Evolutionary conservation across 768 basidiomycete species (phyloP).

Genomic region (Russula lepida): DNA sequence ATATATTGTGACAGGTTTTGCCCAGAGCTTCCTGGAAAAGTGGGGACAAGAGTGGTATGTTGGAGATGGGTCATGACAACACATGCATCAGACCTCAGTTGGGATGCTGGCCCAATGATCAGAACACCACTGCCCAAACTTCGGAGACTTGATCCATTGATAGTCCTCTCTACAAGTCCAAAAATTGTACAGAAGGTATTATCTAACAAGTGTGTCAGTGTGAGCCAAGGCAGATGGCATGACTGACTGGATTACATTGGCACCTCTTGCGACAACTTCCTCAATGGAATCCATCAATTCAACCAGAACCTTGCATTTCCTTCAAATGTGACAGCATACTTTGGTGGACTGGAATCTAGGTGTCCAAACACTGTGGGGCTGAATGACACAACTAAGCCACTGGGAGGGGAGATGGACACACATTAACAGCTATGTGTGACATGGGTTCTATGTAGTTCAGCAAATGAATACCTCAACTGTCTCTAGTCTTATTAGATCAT

Average conservation of each 20-base stretch:
- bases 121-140: conserved; percentile 49
- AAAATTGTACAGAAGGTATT: conserved; percentile 42
- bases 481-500: conserved; percentile 55
- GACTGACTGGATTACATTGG: conserved; percentile 32
- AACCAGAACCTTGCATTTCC: conserved; percentile 44
- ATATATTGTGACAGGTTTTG: conserved; percentile 55
- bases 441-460: conserved; percentile 97
- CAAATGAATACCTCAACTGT: conserved; percentile 93
- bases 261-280: conserved; percentile 41
- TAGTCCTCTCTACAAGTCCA: conserved; percentile 40
- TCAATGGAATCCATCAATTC: conserved; percentile 41
- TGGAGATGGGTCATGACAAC: not conserved
- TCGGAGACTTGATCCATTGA: conserved; percentile 36
- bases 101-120: conserved; percentile 50
- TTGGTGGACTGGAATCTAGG: conserved; percentile 85
- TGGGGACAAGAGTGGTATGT: not conserved
- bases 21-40: conserved; percentile 41
- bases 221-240: not conserved
- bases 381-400: conserved; percentile 12
- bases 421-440: conserved; percentile 95
- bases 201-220: conserved; percentile 29
- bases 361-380: conserved; percentile 48
- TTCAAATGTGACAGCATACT: conserved; percentile 84
- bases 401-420: conserved; percentile 37
- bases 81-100: conserved; percentile 34